Conservation (phyloP, 139 green algal genomes). For the Gonium pectorale region DNA sequence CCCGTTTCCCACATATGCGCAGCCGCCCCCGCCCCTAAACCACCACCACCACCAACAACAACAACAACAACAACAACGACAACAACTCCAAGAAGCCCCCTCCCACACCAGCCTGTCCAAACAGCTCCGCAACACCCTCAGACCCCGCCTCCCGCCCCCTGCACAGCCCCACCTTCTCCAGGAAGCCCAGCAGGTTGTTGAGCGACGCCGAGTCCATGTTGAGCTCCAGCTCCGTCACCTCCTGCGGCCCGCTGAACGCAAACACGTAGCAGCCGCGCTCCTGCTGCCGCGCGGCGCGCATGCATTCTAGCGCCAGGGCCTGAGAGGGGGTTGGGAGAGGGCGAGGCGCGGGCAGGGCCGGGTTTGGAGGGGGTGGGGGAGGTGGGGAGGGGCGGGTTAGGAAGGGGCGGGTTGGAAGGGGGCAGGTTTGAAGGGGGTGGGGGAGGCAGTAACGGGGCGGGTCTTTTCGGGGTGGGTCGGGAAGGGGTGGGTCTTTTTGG, state of each 20-base stretch:
- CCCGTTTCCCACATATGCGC: too few species aligned
- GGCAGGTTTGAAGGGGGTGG: too few species aligned
- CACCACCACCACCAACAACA: too few species aligned
- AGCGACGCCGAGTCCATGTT: constrained; percentile 77
- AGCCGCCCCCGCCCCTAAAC: too few species aligned
- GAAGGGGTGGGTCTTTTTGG: too few species aligned
- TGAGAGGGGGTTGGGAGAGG: not conserved
- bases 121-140: too few species aligned
- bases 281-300: constrained; percentile 72
- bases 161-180: constrained; percentile 72
- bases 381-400: not conserved
- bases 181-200: constrained; percentile 87
- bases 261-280: constrained; percentile 91
- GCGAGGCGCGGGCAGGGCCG: not conserved
- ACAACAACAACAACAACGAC: too few species aligned
- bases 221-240: constrained; percentile 89
- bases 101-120: too few species aligned
- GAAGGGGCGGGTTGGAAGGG: too few species aligned
- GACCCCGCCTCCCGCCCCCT: not conserved
- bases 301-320: constrained; percentile 71
- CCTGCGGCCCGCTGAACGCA: constrained; percentile 82
- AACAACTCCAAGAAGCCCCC: too few species aligned
- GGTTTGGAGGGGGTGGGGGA: not conserved
- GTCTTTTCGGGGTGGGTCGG: too few species aligned
- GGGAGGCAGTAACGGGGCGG: too few species aligned